Conservation (phyloP, 208 protist genomes). For the Naegleria fowleri region DNA sequence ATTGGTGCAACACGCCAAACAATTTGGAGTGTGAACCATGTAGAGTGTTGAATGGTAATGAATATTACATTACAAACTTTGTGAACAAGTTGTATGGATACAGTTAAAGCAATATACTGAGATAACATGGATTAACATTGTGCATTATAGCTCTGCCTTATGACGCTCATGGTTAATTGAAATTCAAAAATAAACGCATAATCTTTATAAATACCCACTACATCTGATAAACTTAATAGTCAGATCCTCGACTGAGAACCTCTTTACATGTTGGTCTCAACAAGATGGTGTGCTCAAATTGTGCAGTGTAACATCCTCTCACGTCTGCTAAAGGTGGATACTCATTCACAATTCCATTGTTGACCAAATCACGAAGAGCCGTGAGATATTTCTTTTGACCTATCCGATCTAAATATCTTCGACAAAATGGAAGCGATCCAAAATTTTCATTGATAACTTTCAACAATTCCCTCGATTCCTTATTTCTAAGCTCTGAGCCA, state of each 20-base stretch:
- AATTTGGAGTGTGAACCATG: background rate
- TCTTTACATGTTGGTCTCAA: slow-evolving; percentile 90
- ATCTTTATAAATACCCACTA: no score
- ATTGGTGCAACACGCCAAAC: background rate
- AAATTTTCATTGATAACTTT: slow-evolving; percentile 62
- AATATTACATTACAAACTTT: background rate
- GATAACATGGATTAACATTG: no score
- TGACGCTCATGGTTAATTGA: no score
- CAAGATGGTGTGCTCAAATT: slow-evolving; percentile 95
- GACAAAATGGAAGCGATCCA: slow-evolving; percentile 78
- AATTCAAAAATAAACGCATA: no score
- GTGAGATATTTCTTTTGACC: slow-evolving; percentile 30
- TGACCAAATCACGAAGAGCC: slow-evolving; percentile 32
- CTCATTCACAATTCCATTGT: slow-evolving; percentile 49
- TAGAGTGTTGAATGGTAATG: background rate
- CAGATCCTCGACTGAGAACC: slow-evolving; percentile 85
- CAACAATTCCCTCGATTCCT: slow-evolving; percentile 48
- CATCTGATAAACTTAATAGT: slow-evolving; percentile 78
- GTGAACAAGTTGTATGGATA: background rate
- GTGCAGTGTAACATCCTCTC: slow-evolving; percentile 91
- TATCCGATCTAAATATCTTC: slow-evolving; percentile 61
- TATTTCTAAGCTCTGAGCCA: slow-evolving; percentile 18
- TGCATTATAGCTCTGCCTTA: no score
- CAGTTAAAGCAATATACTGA: background rate
- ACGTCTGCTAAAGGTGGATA: slow-evolving; percentile 80